Percentiles rank a stretch among this genome's conserved stretches.
Conservation (phyloP, 2,329 filamentous ascomycete species). For the Ceratocystis huliohia region DNA sequence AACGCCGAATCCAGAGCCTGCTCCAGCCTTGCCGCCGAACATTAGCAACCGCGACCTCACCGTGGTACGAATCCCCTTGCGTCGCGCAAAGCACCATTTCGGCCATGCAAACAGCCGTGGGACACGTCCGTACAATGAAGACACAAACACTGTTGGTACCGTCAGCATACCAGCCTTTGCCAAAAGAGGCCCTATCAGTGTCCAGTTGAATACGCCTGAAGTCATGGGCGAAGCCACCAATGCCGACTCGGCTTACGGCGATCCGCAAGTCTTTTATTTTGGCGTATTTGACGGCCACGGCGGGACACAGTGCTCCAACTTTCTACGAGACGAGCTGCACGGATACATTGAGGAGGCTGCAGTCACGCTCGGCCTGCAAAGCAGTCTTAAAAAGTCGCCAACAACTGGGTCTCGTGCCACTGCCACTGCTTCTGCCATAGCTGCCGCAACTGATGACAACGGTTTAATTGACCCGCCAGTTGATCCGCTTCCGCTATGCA, state of each 20-base stretch:
- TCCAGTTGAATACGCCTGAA: constrained; percentile 25
- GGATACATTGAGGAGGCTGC: constrained; percentile 78
- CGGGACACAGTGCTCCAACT: constrained; percentile 75
- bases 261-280: constrained; percentile 97
- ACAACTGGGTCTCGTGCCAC: neutral
- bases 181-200: constrained; percentile 59
- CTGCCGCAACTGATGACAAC: constrained; percentile 8
- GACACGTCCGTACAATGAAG: constrained; percentile 80
- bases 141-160: constrained; percentile 85
- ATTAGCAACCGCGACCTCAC: constrained; percentile 64
- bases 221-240: constrained; percentile 48
- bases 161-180: constrained; percentile 90
- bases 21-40: constrained; percentile 46
- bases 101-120: constrained; percentile 69
- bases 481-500: constrained; percentile 57
- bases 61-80: constrained; percentile 85
- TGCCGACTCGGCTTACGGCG: constrained; percentile 67
- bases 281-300: constrained; percentile 94
- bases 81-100: constrained; percentile 91
- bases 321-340: constrained; percentile 72
- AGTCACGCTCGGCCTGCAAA: constrained; percentile 60
- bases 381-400: constrained; percentile 32
- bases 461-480: constrained; percentile 22
- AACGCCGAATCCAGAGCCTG: constrained; percentile 30
- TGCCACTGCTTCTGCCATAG: neutral